These are phyloP conservation scores for Gryganskiella cystojenkinii DNA, from an alignment of 192 early-diverging fungal genomes.

Conservation along the genomic window DNA sequence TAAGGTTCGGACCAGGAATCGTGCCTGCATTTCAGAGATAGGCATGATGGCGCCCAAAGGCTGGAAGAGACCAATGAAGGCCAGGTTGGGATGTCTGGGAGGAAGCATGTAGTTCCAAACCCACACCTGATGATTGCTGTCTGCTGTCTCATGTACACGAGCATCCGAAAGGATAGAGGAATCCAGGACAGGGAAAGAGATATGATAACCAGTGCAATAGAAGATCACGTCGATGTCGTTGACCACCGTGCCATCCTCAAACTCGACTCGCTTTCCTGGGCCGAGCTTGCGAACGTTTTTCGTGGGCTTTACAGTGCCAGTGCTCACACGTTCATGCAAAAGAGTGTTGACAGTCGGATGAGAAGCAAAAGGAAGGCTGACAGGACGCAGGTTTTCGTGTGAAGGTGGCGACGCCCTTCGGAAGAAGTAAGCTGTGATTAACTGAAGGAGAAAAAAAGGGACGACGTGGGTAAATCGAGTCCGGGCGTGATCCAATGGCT, in stretches of 20 bases:
- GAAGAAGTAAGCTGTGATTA: conserved; percentile 5
- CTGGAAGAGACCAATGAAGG: conserved; percentile 68
- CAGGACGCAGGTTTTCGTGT: conserved; percentile 57
- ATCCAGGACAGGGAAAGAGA: conserved; percentile 62
- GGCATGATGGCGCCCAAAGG: conserved; percentile 65
- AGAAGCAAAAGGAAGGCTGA: conserved; percentile 32
- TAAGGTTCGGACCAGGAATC: conserved; percentile 59
- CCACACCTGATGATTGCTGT: conserved; percentile 63
- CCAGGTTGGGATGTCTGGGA: conserved; percentile 60
- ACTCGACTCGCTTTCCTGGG: conserved; percentile 55
- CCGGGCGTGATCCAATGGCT: conserved; percentile 59
- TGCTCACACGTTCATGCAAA: conserved; percentile 59
- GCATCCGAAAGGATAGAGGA: conserved; percentile 46
- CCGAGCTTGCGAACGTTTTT: conserved; percentile 59
- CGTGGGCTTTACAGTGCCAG: conserved; percentile 62
- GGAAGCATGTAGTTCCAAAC: conserved; percentile 70
- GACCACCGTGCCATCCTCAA: conserved; percentile 65
- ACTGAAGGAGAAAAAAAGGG: conserved; percentile 51
- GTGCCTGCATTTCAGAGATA: conserved; percentile 65
- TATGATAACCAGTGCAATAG: conserved; percentile 73
- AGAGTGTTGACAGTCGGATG: conserved; percentile 63
- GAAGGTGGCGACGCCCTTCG: conserved; percentile 6
- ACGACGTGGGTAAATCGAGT: conserved; percentile 52
- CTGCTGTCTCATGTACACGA: conserved; percentile 46
- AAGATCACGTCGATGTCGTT: conserved; percentile 67